These are phyloP conservation scores for Sugiyamaella novakii DNA, from an alignment of 1,139 yeast genomes.

Conservation along the genomic window DNA sequence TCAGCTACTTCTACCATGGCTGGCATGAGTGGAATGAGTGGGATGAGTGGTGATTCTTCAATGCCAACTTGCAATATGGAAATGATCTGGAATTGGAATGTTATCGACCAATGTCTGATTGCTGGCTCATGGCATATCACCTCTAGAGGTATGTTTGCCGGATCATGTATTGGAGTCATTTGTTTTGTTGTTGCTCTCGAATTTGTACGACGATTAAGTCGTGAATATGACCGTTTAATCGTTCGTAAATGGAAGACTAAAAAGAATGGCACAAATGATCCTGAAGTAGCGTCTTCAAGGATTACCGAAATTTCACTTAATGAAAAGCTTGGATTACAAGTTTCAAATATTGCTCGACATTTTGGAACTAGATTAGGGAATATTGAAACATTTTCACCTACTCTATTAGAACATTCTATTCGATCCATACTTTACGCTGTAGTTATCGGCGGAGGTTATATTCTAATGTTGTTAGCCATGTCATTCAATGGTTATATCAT, in stretches of 20 bases:
- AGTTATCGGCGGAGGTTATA: constrained; percentile 64
- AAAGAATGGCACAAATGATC: not conserved
- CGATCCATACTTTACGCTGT: constrained; percentile 54
- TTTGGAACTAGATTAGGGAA: constrained; percentile 3
- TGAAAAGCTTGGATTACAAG: not conserved
- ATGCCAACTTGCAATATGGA: constrained; percentile 36
- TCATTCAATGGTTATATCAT: constrained; percentile 71
- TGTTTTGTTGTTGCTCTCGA: constrained; percentile 58
- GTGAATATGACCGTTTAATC: constrained; percentile 56
- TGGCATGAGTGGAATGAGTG: constrained; percentile 24
- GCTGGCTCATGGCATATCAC: constrained; percentile 66
- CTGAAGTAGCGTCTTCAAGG: constrained; percentile 2
- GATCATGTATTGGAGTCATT: constrained; percentile 68
- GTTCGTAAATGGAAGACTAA: constrained; percentile 35
- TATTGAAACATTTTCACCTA: constrained; percentile 39
- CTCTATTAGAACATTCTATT: constrained; percentile 52
- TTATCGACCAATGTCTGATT: constrained; percentile 64
- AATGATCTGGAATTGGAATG: constrained; percentile 62
- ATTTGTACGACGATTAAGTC: constrained; percentile 56
- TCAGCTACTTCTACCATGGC: constrained; percentile 6
- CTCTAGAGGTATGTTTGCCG: constrained; percentile 65
- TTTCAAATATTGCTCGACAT: not conserved
- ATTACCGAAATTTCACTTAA: constrained; percentile 1
- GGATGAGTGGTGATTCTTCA: constrained; percentile 23
- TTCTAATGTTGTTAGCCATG: constrained; percentile 72